Percentiles rank a stretch among this genome's conserved stretches.
These are phyloP conservation scores for Phellopilus nigrolimitatus DNA, from an alignment of 1,284 basidiomycete species.

Conservation along the genomic window DNA sequence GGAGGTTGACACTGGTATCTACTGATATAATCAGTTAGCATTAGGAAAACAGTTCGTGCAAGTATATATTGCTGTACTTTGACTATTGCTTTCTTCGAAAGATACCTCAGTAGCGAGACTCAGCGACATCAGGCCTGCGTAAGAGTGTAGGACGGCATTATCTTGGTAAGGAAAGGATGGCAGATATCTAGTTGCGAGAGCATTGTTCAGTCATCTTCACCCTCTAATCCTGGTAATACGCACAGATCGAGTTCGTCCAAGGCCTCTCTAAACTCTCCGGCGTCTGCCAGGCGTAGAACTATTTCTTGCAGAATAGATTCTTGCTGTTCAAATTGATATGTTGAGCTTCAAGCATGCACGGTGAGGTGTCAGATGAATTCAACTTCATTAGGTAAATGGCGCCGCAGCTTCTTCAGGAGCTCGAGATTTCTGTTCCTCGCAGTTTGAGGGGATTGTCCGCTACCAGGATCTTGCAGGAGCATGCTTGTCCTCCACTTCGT, in stretches of 20 bases:
- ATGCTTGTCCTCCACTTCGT: slow-evolving; percentile 72
- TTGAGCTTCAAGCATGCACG: slow-evolving; percentile 10
- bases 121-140: slow-evolving; percentile 73
- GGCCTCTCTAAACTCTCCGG: slow-evolving; percentile 58
- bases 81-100: neutral
- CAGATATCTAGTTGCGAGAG: slow-evolving; percentile 56
- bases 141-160: slow-evolving; percentile 72
- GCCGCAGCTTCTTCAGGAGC: slow-evolving; percentile 46
- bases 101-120: slow-evolving; percentile 53
- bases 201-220: neutral
- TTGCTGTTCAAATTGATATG: slow-evolving; percentile 41
- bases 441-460: slow-evolving; percentile 24
- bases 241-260: slow-evolving; percentile 83
- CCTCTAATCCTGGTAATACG: slow-evolving; percentile 26
- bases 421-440: slow-evolving; percentile 12
- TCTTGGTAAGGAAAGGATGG: slow-evolving; percentile 83
- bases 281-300: slow-evolving; percentile 58
- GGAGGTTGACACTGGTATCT: slow-evolving; percentile 30
- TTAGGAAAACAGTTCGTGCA: neutral
- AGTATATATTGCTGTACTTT: slow-evolving; percentile 1
- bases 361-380: slow-evolving; percentile 15
- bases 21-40: slow-evolving; percentile 6
- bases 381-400: slow-evolving; percentile 62
- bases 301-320: slow-evolving; percentile 73
- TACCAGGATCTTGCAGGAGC: slow-evolving; percentile 42